Evolutionary conservation across 2,329 filamentous ascomycete genomes (phyloP).

Genomic region (Penicillium freii): DNA sequence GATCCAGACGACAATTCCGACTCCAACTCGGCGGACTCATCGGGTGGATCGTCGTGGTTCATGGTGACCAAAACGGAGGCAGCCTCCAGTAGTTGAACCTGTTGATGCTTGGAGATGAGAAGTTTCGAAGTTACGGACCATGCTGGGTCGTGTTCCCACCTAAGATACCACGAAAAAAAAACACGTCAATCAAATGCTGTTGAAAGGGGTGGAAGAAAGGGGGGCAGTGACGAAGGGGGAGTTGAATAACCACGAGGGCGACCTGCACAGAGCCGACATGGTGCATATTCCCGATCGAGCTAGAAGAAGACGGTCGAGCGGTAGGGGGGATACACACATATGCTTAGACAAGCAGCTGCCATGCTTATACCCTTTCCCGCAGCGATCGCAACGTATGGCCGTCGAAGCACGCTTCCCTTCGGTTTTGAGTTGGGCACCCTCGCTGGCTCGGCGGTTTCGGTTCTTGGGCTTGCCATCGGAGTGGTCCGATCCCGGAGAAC

Average conservation of each 20-base stretch:
- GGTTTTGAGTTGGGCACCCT: conserved; percentile 81
- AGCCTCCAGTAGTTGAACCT: conserved; percentile 94
- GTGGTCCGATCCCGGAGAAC: conserved; percentile 36
- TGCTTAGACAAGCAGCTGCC: conserved; percentile 99
- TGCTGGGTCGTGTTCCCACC: conserved; percentile 98
- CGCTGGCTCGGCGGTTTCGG: conserved; percentile 68
- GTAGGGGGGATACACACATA: conserved; percentile 80
- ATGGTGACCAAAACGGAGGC: conserved; percentile 94
- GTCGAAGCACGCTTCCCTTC: conserved; percentile 75
- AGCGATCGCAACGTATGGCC: conserved; percentile 94
- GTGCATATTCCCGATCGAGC: conserved; percentile 42
- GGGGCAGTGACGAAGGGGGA: conserved; percentile 25
- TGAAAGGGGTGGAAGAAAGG: conserved; percentile 32
- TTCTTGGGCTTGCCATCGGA: conserved; percentile 49
- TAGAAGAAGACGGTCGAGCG: conserved; percentile 38
- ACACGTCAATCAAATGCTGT: conserved; percentile 41
- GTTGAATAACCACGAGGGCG: conserved; percentile 39
- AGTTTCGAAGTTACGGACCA: conserved; percentile 97
- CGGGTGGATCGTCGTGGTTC: conserved; percentile 65
- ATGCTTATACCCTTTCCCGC: conserved; percentile 99
- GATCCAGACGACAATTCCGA: conserved; percentile 82
- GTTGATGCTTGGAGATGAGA: conserved; percentile 98
- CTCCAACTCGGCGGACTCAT: conserved; percentile 64
- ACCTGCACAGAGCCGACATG: conserved; percentile 41
- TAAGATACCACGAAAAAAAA: conserved; percentile 50